Percentiles rank a stretch among this genome's conserved stretches.
phyloP scores from a whole-genome alignment of 768 basidiomycete species.

The Lentinula guzmanii region DNA sequence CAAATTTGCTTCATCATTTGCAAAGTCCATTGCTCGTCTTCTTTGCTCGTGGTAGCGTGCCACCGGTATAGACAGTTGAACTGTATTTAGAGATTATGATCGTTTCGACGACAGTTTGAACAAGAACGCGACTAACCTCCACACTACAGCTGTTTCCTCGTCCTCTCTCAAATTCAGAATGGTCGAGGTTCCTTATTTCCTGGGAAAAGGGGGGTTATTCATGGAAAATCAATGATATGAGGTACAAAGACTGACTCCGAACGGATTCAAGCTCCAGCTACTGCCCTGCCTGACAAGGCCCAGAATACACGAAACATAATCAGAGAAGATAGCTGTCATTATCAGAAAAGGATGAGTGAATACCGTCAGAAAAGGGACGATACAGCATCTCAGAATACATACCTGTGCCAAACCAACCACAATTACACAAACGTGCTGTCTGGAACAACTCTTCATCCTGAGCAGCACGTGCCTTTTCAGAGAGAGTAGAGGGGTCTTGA shows the following conservation, averaged over 20 bases:
- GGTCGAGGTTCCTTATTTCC: conserved; percentile 63
- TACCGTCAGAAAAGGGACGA: conserved; percentile 1
- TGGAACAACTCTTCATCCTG: conserved; percentile 85
- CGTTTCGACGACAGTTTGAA: neutral
- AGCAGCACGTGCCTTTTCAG: conserved; percentile 29
- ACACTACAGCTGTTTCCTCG: conserved; percentile 79
- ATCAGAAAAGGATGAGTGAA: neutral
- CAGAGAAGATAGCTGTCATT: conserved; percentile 59
- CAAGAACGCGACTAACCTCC: conserved; percentile 41
- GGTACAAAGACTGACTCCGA: conserved; percentile 40
- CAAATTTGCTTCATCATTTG: conserved; percentile 47
- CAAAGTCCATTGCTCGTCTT: conserved; percentile 68
- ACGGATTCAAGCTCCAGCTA: conserved; percentile 73
- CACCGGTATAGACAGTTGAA: conserved; percentile 83
- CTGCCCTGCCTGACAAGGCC: conserved; percentile 74
- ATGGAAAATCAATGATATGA: neutral
- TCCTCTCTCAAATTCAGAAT: conserved; percentile 69
- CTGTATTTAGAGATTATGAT: conserved; percentile 22
- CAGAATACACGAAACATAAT: conserved; percentile 77
- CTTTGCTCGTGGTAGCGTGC: conserved; percentile 74
- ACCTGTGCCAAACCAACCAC: conserved; percentile 70
- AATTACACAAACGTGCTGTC: conserved; percentile 71
- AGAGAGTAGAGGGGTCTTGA: conserved; percentile 44
- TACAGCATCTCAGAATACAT: conserved; percentile 7
- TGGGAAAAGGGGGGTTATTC: conserved; percentile 14